phyloP scores from a whole-genome alignment of 2,329 filamentous ascomycete species.

The Ophiostoma tasmaniense region DNA sequence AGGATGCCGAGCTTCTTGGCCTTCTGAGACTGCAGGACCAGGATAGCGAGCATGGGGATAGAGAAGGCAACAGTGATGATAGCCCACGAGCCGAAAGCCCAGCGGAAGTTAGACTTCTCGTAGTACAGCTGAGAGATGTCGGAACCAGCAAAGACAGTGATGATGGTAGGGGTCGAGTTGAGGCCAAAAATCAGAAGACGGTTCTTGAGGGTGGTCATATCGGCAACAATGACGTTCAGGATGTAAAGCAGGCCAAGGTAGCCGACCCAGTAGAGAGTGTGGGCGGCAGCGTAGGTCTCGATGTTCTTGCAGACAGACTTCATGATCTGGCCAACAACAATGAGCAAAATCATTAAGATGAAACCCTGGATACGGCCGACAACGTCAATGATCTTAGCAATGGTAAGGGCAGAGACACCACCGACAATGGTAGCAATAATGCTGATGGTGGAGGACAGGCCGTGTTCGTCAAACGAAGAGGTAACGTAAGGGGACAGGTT shows the following conservation, averaged over 20 bases:
- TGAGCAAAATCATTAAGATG: slow-evolving; percentile 42
- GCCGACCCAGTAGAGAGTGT: slow-evolving; percentile 59
- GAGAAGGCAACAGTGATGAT: slow-evolving; percentile 54
- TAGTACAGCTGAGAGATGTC: slow-evolving; percentile 46
- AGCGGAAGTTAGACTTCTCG: slow-evolving; percentile 49
- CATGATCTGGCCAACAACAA: slow-evolving; percentile 49
- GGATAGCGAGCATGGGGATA: slow-evolving; percentile 46
- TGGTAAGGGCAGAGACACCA: slow-evolving; percentile 53
- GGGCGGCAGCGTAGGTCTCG: slow-evolving; percentile 52
- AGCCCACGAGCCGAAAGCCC: slow-evolving; percentile 58
- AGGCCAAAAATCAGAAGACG: slow-evolving; percentile 56
- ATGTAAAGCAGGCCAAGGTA: slow-evolving; percentile 34
- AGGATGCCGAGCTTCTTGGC: slow-evolving; percentile 47
- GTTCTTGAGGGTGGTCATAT: slow-evolving; percentile 57
- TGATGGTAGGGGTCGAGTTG: slow-evolving; percentile 57
- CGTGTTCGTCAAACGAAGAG: slow-evolving; percentile 44
- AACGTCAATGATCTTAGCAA: slow-evolving; percentile 58
- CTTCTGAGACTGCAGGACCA: slow-evolving; percentile 51
- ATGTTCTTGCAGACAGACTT: slow-evolving; percentile 56
- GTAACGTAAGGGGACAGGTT: slow-evolving; percentile 41
- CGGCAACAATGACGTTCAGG: slow-evolving; percentile 52
- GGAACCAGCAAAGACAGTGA: slow-evolving; percentile 54
- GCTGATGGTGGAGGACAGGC: slow-evolving; percentile 42
- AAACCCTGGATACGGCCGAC: slow-evolving; percentile 58
- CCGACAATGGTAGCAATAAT: slow-evolving; percentile 47